Conservation (phyloP, 1,139 yeast genomes). For the Saccharomyces hybrid region DNA sequence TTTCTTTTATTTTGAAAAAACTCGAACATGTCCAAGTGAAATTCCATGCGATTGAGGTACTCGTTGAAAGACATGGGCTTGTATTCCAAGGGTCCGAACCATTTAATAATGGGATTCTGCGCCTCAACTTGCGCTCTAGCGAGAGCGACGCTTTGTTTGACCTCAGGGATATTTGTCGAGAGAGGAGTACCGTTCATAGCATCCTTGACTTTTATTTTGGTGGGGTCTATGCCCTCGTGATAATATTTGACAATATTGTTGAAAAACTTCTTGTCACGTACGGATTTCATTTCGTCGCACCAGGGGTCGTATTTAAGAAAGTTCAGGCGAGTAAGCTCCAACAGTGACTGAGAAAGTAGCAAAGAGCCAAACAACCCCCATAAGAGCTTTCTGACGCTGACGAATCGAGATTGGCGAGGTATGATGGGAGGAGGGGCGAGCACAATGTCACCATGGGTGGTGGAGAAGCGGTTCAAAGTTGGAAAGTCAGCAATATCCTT, state of each 20-base stretch:
- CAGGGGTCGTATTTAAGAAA: conserved; percentile 54
- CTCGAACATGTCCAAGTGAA: conserved; percentile 27
- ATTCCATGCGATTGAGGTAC: conserved; percentile 39
- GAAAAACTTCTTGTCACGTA: conserved; percentile 31
- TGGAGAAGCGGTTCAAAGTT: conserved; percentile 29
- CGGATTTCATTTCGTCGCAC: conserved; percentile 47
- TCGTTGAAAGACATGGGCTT: conserved; percentile 45
- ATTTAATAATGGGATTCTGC: conserved; percentile 35
- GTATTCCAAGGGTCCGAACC: conserved; percentile 54
- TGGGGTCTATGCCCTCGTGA: conserved; percentile 31
- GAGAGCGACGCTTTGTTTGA: conserved; percentile 31
- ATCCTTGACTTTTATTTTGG: conserved; percentile 28
- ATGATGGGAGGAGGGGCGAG: conserved; percentile 19
- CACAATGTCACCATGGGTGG: conserved; percentile 11
- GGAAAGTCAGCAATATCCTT: conserved; percentile 30
- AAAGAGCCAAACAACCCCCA: conserved; percentile 23
- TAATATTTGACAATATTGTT: conserved; percentile 30
- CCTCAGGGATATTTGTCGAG: conserved; percentile 28
- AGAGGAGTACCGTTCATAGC: conserved; percentile 25
- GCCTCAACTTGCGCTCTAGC: conserved; percentile 43
- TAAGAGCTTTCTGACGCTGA: background rate
- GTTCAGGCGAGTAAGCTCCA: conserved; percentile 43
- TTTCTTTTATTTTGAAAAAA: conserved; percentile 18
- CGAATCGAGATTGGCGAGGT: conserved; percentile 11
- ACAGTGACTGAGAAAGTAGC: conserved; percentile 27